A percentile compares a stretch with the other conserved stretches of the same genome.
Conservation (phyloP, 1,284 basidiomycete species). For the Marasmius oreades region DNA sequence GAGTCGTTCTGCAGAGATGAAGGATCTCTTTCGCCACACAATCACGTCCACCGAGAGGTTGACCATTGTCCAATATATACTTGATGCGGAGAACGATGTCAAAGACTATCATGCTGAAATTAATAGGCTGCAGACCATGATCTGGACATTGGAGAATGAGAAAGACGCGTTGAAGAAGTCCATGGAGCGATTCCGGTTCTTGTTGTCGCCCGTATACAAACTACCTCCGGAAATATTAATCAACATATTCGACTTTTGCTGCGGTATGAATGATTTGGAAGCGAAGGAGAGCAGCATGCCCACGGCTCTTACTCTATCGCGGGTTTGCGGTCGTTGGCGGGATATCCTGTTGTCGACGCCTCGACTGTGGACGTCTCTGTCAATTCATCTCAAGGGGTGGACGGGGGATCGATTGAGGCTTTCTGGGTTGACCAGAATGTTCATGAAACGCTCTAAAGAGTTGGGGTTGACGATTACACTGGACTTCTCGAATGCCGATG, state of each 20-base stretch:
- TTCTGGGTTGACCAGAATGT: background rate
- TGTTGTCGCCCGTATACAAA: background rate
- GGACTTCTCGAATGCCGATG: background rate
- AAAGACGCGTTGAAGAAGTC: background rate
- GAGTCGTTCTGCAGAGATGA: slow-evolving; percentile 1
- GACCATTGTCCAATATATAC: background rate
- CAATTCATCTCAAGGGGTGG: background rate
- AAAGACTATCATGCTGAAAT: background rate
- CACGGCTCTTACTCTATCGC: background rate
- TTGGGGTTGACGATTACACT: background rate
- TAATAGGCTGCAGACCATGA: background rate
- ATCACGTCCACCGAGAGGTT: background rate
- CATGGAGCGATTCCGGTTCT: background rate
- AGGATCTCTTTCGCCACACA: slow-evolving; percentile 1
- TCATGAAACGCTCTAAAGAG: background rate
- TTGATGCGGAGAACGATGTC: slow-evolving; percentile 1
- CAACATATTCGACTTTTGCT: background rate
- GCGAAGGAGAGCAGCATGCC: background rate
- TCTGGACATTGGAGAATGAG: background rate
- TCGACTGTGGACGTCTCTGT: background rate
- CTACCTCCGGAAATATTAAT: background rate
- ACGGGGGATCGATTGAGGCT: background rate
- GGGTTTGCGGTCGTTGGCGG: slow-evolving; percentile 1
- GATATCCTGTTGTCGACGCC: background rate
- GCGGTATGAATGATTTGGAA: background rate